Base-by-base conservation (phyloP, 805 yeast genomes). In the Metschnikowia matae region DNA sequence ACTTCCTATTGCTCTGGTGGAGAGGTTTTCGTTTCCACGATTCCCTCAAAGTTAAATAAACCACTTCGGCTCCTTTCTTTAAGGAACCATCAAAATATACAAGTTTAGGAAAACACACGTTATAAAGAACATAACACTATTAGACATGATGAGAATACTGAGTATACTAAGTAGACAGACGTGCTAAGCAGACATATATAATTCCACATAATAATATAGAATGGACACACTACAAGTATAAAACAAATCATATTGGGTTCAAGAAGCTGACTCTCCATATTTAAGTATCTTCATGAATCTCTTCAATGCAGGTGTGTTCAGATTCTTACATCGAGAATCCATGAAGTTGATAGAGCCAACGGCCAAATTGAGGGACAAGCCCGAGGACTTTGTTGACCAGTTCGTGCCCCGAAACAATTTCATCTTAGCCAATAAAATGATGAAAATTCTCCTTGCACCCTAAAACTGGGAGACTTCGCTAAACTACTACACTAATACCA, bases 201-300 rank as follows among this genome's bases (percentile, higher is more conserved):
- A 23, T 23, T 7, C 8, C 10, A 8, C 10, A 23, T 23, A 7
- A 8, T 23, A 23, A 26, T 8, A 26, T 8, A 26, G 29, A 26
- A 10, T 26, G 10, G 29, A 26, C 11, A 8, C 11, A 26, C 29
- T 26, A 26, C 29, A 26, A 8, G 29, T 26, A 26, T 26, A 98
- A 98, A 69, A 91, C 65, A 96, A 89, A 65, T 84, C 94, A 46
- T 90, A 86, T 63, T 92, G 97, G 97, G 81, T 83, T 54, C 80
- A 79, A 44, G 74, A 77, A 40, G 48, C 67, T 5, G 96, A 90
- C 64, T 79, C 78, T 53, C 68, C 66, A 23, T 70, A 84, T 37
- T 68, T 90, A 42, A 81, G 94, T 11, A 84, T 88, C 0, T 69
- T 89, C 60, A 77, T 87, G 41, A 87, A 87, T 60, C 85, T 89